phyloP scores from a whole-genome alignment of 2,329 filamentous ascomycete species.

The Ophiobolus disseminans region DNA sequence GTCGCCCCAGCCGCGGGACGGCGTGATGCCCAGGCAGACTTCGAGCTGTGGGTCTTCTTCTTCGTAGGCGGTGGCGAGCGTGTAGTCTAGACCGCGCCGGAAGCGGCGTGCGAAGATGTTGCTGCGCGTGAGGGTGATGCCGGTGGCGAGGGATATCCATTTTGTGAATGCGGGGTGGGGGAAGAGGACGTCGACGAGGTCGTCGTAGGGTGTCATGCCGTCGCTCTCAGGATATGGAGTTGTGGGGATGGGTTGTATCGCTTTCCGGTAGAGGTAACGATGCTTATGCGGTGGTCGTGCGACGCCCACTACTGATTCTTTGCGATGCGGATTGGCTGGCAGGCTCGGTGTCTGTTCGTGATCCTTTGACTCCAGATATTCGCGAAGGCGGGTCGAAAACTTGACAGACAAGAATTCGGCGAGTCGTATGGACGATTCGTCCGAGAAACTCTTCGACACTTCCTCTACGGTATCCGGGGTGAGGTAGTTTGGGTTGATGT shows the following conservation, averaged over 20 bases:
- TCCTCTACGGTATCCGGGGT: constrained; percentile 90
- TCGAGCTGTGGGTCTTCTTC: constrained; percentile 78
- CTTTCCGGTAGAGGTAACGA: constrained; percentile 82
- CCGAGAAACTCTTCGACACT: constrained; percentile 78
- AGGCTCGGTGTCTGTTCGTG: constrained; percentile 55
- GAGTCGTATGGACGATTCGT: constrained; percentile 84
- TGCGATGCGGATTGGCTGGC: constrained; percentile 40
- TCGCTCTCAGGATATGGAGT: constrained; percentile 43
- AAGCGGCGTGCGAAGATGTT: constrained; percentile 87
- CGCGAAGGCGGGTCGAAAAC: constrained; percentile 74
- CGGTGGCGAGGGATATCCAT: constrained; percentile 86
- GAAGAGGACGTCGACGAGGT: constrained; percentile 81
- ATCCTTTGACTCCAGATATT: constrained; percentile 69
- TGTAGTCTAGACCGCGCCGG: constrained; percentile 87
- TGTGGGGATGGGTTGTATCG: constrained; percentile 49
- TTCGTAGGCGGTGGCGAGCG: constrained; percentile 84
- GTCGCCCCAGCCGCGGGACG: constrained; percentile 83
- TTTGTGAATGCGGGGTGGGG: constrained; percentile 86
- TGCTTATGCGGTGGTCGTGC: constrained; percentile 94
- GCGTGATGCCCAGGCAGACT: constrained; percentile 85
- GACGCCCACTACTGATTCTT: constrained; percentile 60
- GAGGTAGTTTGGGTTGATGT: constrained; percentile 87
- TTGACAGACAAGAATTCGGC: constrained; percentile 78
- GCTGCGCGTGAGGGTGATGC: constrained; percentile 73
- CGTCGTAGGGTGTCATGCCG: constrained; percentile 63